phyloP scores from a whole-genome alignment of 805 yeast species.

The Teunomyces stri region DNA sequence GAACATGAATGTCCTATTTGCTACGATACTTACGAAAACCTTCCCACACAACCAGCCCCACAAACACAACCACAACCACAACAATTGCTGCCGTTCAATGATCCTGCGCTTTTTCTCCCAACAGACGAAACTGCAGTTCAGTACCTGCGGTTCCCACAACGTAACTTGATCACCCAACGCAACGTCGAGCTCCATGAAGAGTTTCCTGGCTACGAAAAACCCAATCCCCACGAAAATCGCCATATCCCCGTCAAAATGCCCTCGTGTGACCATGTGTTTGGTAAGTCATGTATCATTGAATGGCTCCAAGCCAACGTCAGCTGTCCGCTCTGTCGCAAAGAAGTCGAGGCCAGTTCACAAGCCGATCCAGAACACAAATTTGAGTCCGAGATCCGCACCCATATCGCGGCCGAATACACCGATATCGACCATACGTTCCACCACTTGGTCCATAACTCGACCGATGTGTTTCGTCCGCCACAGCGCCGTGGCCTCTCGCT shows the following conservation, averaged over 20 bases:
- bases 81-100: slow-evolving; percentile 18
- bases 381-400: slow-evolving; percentile 7
- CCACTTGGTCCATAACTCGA: slow-evolving; percentile 27
- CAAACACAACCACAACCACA: not conserved
- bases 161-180: slow-evolving; percentile 20
- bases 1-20: slow-evolving; percentile 39
- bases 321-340: slow-evolving; percentile 43
- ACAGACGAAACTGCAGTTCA: slow-evolving; percentile 22
- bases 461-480: slow-evolving; percentile 38
- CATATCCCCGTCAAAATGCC: slow-evolving; percentile 43
- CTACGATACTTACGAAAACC: slow-evolving; percentile 31
- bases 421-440: slow-evolving; percentile 17
- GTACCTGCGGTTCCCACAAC: slow-evolving; percentile 27
- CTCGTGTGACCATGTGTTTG: slow-evolving; percentile 41
- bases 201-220: slow-evolving; percentile 26
- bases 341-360: slow-evolving; percentile 27
- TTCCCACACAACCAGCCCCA: not conserved
- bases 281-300: slow-evolving; percentile 39
- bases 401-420: slow-evolving; percentile 14
- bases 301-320: slow-evolving; percentile 40
- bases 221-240: slow-evolving; percentile 10
- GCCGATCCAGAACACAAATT: slow-evolving; percentile 12
- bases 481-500: slow-evolving; percentile 32
- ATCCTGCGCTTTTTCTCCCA: slow-evolving; percentile 34
- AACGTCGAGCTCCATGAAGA: slow-evolving; percentile 19